Conservation (phyloP, 768 basidiomycete species). For the Gloeophyllum trabeum region DNA sequence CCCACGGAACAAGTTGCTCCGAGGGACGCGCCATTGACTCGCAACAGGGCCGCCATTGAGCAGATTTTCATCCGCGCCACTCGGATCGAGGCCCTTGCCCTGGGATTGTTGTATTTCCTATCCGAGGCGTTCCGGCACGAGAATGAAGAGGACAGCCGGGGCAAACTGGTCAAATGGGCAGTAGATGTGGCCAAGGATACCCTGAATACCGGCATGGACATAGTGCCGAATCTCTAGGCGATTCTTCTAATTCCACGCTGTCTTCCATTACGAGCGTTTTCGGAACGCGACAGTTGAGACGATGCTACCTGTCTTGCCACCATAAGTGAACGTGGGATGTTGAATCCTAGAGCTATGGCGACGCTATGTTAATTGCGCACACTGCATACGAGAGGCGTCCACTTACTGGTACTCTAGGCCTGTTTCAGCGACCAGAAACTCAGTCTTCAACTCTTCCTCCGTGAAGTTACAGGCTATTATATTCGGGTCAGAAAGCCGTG, state of each 20-base stretch:
- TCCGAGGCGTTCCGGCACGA: conserved; percentile 27
- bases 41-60: conserved; percentile 54
- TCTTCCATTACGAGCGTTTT: conserved; percentile 18
- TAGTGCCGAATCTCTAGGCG: conserved; percentile 25
- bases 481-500: background rate
- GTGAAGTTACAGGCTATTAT: conserved; percentile 67
- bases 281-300: conserved; percentile 67
- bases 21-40: conserved; percentile 26
- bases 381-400: no score
- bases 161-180: conserved; percentile 54
- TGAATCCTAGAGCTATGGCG: conserved; percentile 55
- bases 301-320: conserved; percentile 63
- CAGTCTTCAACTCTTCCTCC: conserved; percentile 53
- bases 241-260: background rate
- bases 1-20: conserved; percentile 39
- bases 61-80: conserved; percentile 72
- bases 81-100: conserved; percentile 50
- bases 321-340: conserved; percentile 65
- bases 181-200: conserved; percentile 58
- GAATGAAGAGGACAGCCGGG: conserved; percentile 21
- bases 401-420: conserved; percentile 56
- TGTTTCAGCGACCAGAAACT: conserved; percentile 35
- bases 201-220: conserved; percentile 50
- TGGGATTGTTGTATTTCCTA: conserved; percentile 71
- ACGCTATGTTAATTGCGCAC: no score